phyloP scores from a whole-genome alignment of 2,329 filamentous ascomycete species.

The Chaetomiaceae sp. region DNA sequence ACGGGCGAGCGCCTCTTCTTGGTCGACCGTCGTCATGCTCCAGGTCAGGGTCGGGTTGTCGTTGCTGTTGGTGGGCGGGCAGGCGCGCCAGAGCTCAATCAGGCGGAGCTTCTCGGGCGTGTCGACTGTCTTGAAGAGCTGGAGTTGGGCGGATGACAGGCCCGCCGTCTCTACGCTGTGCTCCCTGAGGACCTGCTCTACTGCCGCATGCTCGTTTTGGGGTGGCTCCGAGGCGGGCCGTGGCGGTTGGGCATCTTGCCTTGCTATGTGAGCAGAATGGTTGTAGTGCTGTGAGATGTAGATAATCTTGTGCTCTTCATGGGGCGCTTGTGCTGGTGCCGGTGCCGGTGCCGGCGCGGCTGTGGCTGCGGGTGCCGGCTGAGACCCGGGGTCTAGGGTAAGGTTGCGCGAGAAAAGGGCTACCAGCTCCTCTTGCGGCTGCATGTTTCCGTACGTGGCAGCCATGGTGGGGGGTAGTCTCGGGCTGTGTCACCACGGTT shows the following conservation, averaged over 20 bases:
- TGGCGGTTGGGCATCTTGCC: constrained; percentile 37
- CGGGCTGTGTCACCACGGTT: constrained; percentile 16
- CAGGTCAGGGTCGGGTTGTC: constrained; percentile 51
- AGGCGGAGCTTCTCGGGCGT: constrained; percentile 67
- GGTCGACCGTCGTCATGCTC: constrained; percentile 49
- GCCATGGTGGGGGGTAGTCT: constrained; percentile 35
- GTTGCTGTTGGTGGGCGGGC: constrained; percentile 57
- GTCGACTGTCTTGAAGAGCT: constrained; percentile 73
- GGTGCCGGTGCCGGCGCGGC: constrained; percentile 24
- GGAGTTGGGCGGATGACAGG: constrained; percentile 69
- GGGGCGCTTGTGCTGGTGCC: constrained; percentile 20
- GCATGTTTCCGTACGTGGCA: constrained; percentile 44
- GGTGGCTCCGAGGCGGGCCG: constrained; percentile 48
- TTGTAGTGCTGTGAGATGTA: constrained; percentile 84
- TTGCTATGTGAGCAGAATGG: constrained; percentile 65
- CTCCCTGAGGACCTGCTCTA: constrained; percentile 55
- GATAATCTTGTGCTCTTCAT: constrained; percentile 44
- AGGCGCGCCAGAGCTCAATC: constrained; percentile 81
- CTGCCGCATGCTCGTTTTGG: constrained; percentile 43
- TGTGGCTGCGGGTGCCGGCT: constrained; percentile 1
- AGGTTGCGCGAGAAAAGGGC: constrained; percentile 73
- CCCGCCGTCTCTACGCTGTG: constrained; percentile 65
- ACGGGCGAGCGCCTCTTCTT: constrained; percentile 55
- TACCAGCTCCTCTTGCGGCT: constrained; percentile 77
- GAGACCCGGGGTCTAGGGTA: constrained; percentile 49